A percentile compares a stretch with the other conserved stretches of the same genome.
Evolutionary conservation across 2,329 filamentous ascomycete species (phyloP).

Genomic region (Neurospora sp.): DNA sequence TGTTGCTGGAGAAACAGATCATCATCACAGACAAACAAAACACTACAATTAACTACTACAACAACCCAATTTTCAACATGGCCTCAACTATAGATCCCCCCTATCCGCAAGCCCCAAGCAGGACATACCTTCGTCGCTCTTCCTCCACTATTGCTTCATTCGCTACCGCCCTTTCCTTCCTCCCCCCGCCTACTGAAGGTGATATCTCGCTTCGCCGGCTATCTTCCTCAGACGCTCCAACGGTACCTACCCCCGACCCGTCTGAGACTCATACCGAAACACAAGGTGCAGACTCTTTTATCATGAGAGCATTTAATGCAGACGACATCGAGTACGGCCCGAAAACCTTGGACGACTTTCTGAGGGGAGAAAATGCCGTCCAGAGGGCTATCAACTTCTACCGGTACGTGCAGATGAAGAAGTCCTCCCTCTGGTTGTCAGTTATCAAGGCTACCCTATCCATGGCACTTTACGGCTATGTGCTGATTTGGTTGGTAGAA

Average conservation of each 20-base stretch:
- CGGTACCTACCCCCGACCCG: background rate
- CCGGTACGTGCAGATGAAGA: background rate
- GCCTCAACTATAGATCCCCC: background rate
- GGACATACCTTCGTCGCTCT: background rate
- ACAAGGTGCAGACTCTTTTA: background rate
- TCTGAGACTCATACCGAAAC: background rate
- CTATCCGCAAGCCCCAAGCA: background rate
- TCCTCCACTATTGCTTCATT: background rate
- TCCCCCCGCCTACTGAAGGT: background rate
- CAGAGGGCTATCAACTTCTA: background rate
- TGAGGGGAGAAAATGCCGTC: background rate
- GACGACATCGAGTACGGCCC: background rate
- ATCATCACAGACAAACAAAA: background rate
- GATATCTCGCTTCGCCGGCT: background rate
- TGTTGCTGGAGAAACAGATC: background rate
- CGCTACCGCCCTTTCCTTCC: background rate
- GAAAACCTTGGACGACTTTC: background rate
- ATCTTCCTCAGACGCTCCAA: background rate
- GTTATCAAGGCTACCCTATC: background rate
- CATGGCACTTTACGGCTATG: background rate
- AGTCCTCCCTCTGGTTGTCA: background rate
- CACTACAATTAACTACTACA: background rate
- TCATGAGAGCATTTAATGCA: background rate
- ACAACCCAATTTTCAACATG: background rate
- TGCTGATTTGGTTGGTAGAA: background rate